Evolutionary conservation across 305 asterid species (phyloP).

Genomic region (Fraxinus albicans): DNA sequence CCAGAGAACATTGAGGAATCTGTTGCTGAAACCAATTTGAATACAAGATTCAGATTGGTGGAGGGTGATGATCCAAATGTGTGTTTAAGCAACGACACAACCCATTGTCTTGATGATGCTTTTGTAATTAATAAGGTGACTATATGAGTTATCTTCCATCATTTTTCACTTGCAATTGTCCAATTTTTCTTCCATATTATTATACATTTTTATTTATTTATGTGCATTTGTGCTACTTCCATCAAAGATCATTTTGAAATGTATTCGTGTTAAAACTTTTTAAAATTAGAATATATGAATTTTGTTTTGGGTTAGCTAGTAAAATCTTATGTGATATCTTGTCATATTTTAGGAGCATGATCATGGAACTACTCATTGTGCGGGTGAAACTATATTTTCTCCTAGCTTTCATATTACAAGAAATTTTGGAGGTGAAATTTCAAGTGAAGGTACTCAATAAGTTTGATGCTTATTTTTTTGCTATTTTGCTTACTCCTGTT

Average conservation of each 20-base stretch:
- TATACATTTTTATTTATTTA: background rate
- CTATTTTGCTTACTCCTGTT: conserved; percentile 2
- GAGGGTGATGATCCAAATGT: conserved; percentile 43
- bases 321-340: background rate
- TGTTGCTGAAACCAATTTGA: conserved; percentile 56
- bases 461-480: conserved; percentile 7
- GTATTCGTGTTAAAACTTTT: conserved; percentile 1
- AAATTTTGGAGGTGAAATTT: conserved; percentile 52
- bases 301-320: conserved; percentile 6
- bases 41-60: conserved; percentile 49
- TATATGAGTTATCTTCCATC: background rate
- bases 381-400: conserved; percentile 77
- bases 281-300: conserved; percentile 9
- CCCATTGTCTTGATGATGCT: conserved; percentile 30
- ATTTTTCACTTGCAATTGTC: conserved; percentile 4
- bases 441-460: conserved; percentile 51
- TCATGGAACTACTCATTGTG: conserved; percentile 41
- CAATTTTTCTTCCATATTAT: background rate
- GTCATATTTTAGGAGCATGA: conserved; percentile 45
- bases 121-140: conserved; percentile 46
- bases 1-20: conserved; percentile 47
- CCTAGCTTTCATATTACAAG: conserved; percentile 76
- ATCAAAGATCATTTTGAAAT: background rate
- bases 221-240: background rate
- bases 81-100: conserved; percentile 38